phyloP scores from a whole-genome alignment of 1,284 basidiomycete genomes.

The Ganoderma sinense region DNA sequence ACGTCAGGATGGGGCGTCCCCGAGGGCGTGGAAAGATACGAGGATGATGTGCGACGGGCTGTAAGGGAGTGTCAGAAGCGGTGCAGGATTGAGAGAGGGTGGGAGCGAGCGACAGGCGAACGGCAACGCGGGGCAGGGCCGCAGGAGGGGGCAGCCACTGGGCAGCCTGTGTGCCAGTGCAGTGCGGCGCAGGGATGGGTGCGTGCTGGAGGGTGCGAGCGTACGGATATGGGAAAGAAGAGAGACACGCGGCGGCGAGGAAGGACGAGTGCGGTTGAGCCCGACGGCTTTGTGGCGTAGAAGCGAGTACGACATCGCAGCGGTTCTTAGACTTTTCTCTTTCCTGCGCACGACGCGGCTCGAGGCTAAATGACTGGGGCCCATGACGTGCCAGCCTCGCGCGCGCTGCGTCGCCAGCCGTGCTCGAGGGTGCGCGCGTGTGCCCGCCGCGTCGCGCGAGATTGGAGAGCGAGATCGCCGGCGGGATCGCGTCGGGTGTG shows the following conservation, averaged over 20 bases:
- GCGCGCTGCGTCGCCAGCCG: slow-evolving; percentile 4
- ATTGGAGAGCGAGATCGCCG: slow-evolving; percentile 3
- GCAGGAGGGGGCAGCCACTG: background rate
- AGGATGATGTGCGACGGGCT: background rate
- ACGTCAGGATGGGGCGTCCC: background rate
- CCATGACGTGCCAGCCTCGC: slow-evolving; percentile 1
- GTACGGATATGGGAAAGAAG: slow-evolving; percentile 9
- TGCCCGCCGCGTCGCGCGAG: background rate
- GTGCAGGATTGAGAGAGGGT: background rate
- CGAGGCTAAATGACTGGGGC: slow-evolving; percentile 21
- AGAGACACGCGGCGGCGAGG: slow-evolving; percentile 16
- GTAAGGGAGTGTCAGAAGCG: background rate
- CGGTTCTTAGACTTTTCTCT: background rate
- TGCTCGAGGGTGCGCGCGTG: background rate
- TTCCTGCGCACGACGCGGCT: background rate
- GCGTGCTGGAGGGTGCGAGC: slow-evolving; percentile 3
- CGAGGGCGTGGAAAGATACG: slow-evolving; percentile 4
- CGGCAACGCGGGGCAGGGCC: background rate
- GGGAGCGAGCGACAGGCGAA: background rate
- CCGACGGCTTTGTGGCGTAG: slow-evolving; percentile 32
- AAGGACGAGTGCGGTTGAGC: slow-evolving; percentile 18
- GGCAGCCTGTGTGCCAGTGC: background rate
- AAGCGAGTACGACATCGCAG: slow-evolving; percentile 16
- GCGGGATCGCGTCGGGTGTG: background rate
- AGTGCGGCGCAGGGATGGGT: background rate